Evolutionary conservation across 305 asterid species (phyloP).

Genomic region (Solanum aculeatissimum): DNA sequence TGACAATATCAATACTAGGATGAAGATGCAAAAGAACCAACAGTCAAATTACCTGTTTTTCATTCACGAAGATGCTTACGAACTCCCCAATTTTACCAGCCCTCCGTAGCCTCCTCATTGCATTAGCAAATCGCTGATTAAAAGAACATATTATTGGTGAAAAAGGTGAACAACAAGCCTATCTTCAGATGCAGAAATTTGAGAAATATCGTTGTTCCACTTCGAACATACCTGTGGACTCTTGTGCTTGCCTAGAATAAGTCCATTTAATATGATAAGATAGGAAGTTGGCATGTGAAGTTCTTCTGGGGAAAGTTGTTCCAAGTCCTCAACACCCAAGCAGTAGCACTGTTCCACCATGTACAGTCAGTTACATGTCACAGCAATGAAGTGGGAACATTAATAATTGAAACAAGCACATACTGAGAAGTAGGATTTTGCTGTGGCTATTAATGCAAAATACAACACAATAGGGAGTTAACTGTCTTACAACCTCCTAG

Average conservation of each 20-base stretch:
- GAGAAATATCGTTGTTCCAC: not conserved
- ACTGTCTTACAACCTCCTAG: not conserved
- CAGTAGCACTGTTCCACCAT: constrained; percentile 46
- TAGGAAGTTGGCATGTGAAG: constrained; percentile 80
- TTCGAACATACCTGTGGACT: constrained; percentile 48
- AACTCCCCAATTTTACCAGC: constrained; percentile 88
- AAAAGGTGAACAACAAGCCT: not conserved
- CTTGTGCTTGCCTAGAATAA: constrained; percentile 91
- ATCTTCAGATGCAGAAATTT: not conserved
- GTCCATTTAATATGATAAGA: constrained; percentile 77
- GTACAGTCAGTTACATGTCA: not conserved
- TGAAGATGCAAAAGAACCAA: not conserved
- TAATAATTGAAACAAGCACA: not conserved
- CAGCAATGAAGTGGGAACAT: not conserved
- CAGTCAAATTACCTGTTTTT: constrained; percentile 56
- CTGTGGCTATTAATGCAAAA: not conserved
- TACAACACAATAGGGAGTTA: not conserved
- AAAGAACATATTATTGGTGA: not conserved
- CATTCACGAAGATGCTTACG: constrained; percentile 85
- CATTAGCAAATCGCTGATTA: constrained; percentile 50
- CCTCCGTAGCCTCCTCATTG: constrained; percentile 83
- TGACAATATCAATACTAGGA: not conserved
- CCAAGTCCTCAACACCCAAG: constrained; percentile 82
- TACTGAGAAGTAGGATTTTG: not conserved
- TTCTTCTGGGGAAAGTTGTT: constrained; percentile 77